A percentile compares a stretch with the other conserved stretches of the same genome.
Evolutionary conservation across 106 monocot species (phyloP).

Genomic region (Platanthera zijinensis): DNA sequence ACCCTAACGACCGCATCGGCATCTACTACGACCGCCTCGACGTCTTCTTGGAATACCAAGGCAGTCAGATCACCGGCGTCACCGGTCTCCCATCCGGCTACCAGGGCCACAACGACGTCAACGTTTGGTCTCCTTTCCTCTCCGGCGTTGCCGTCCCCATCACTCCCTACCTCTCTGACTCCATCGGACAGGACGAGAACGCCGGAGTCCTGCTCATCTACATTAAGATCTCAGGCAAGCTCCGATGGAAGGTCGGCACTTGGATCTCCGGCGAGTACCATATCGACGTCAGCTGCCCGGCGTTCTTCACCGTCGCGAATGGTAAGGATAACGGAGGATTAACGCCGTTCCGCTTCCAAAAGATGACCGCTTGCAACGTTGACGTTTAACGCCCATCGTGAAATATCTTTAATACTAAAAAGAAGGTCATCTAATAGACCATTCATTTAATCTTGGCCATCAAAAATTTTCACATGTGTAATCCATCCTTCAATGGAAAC

Average conservation of each 20-base stretch:
- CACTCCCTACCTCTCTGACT: constrained; percentile 11
- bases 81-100: constrained; percentile 16
- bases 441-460: no score
- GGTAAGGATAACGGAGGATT: neutral
- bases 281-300: constrained; percentile 26
- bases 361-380: constrained; percentile 27
- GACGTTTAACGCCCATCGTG: constrained; percentile 11
- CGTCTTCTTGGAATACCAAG: constrained; percentile 45
- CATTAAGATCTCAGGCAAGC: constrained; percentile 22
- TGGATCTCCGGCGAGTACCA: constrained; percentile 40
- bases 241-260: constrained; percentile 38
- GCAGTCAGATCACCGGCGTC: constrained; percentile 39
- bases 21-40: constrained; percentile 49
- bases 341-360: constrained; percentile 20
- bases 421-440: no score
- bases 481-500: no score
- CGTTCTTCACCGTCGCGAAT: constrained; percentile 13
- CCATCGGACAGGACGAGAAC: constrained; percentile 18
- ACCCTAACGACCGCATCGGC: constrained; percentile 53
- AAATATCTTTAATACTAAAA: no score
- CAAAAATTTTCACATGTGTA: no score
- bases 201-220: constrained; percentile 25
- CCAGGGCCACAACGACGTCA: constrained; percentile 26
- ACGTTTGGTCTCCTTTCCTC: constrained; percentile 28
- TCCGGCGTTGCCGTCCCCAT: constrained; percentile 19